Evolutionary conservation across 2,329 filamentous ascomycete genomes (phyloP).

Genomic region (Pseudocercospora eumusae): DNA sequence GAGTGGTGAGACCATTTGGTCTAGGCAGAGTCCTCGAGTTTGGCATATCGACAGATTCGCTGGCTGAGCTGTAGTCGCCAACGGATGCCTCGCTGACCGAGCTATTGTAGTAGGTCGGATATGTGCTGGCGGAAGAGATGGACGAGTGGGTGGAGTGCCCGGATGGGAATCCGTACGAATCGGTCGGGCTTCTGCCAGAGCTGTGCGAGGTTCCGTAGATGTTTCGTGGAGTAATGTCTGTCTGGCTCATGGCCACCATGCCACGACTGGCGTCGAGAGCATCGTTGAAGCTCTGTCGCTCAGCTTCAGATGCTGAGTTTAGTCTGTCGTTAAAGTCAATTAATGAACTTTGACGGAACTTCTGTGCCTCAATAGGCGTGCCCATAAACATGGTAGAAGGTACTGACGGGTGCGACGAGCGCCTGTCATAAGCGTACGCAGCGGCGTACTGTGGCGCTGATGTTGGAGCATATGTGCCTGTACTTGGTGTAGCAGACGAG

Average conservation of each 20-base stretch:
- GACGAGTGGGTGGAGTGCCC: slow-evolving; percentile 84
- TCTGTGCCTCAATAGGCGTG: slow-evolving; percentile 47
- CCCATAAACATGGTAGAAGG: slow-evolving; percentile 55
- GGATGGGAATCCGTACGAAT: slow-evolving; percentile 89
- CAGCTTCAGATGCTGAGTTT: slow-evolving; percentile 57
- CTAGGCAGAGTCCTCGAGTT: slow-evolving; percentile 80
- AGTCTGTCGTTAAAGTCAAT: slow-evolving; percentile 65
- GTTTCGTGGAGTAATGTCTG: slow-evolving; percentile 78
- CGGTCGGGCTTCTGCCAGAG: slow-evolving; percentile 64
- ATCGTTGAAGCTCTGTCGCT: slow-evolving; percentile 74
- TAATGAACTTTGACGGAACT: slow-evolving; percentile 61
- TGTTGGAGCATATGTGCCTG: slow-evolving; percentile 66
- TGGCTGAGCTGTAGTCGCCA: slow-evolving; percentile 91
- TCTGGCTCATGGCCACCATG: slow-evolving; percentile 92
- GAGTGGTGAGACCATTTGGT: slow-evolving; percentile 66
- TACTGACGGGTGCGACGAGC: slow-evolving; percentile 84
- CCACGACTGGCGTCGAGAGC: slow-evolving; percentile 89
- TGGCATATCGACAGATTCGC: slow-evolving; percentile 77
- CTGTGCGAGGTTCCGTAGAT: slow-evolving; percentile 68
- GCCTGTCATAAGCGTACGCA: slow-evolving; percentile 61
- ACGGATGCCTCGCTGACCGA: slow-evolving; percentile 78
- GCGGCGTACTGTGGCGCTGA: slow-evolving; percentile 71
- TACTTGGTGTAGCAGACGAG: slow-evolving; percentile 67
- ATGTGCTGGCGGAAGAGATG: slow-evolving; percentile 79
- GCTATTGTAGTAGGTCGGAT: slow-evolving; percentile 79